These are phyloP conservation scores for Saccharomycopsis guyanensis DNA, from an alignment of 805 yeast genomes.

Conservation along the genomic window DNA sequence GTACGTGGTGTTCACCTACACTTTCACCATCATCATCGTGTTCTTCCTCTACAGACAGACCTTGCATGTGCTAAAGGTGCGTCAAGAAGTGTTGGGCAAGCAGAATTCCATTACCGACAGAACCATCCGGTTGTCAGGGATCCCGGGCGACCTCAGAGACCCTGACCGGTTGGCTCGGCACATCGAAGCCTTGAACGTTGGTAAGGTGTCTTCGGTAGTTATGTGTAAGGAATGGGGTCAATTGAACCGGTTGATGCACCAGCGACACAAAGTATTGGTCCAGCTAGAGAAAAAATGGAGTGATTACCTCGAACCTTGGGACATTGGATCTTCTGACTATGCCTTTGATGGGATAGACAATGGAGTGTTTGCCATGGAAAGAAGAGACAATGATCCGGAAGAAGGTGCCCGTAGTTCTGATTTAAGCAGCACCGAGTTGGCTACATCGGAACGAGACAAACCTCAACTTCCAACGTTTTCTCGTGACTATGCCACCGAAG, in stretches of 20 bases:
- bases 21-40: constrained; percentile 66
- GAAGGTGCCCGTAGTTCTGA: neutral
- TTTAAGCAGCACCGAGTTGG: neutral
- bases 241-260: constrained; percentile 56
- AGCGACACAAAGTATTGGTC: constrained; percentile 45
- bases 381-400: neutral
- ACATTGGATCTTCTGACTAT: constrained; percentile 8
- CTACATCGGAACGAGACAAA: neutral
- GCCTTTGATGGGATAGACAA: constrained; percentile 15
- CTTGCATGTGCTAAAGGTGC: constrained; percentile 58
- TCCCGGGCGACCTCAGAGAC: constrained; percentile 73
- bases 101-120: constrained; percentile 89
- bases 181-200: constrained; percentile 71
- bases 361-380: constrained; percentile 15
- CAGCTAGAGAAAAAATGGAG: constrained; percentile 70
- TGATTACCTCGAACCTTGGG: constrained; percentile 45
- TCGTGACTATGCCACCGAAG: neutral
- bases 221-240: constrained; percentile 84
- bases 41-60: constrained; percentile 63
- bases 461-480: neutral
- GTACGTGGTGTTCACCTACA: constrained; percentile 79
- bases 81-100: constrained; percentile 76
- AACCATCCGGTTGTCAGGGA: constrained; percentile 81
- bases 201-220: constrained; percentile 67
- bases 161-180: constrained; percentile 64